These are phyloP conservation scores for Podospora pseudoanserina DNA, from an alignment of 495 filamentous ascomycete genomes.

Conservation along the genomic window DNA sequence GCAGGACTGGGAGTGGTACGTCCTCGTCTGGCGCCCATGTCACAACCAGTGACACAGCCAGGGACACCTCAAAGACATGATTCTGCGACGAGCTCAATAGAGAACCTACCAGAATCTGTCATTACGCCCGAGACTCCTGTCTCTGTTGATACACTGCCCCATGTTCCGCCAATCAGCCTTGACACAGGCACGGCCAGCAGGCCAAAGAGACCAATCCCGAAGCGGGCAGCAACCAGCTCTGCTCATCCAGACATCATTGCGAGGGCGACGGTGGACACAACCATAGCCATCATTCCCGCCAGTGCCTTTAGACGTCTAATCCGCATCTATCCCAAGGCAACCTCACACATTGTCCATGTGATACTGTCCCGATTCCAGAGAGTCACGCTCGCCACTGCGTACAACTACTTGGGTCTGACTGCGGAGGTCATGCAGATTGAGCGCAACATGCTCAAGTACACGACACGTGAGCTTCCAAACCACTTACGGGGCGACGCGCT, in stretches of 20 bases:
- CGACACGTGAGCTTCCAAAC: conserved; percentile 86
- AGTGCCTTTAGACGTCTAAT: conserved; percentile 92
- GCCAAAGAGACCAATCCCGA: conserved; percentile 31
- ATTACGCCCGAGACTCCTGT: conserved; percentile 24
- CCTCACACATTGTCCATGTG: conserved; percentile 95
- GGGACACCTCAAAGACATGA: conserved; percentile 35
- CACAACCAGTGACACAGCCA: conserved; percentile 27
- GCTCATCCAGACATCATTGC: conserved; percentile 96
- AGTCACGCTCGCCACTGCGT: conserved; percentile 89
- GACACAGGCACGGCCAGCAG: conserved; percentile 41
- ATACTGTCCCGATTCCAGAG: conserved; percentile 91
- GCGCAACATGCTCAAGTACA: conserved; percentile 86
- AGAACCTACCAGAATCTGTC: conserved; percentile 25
- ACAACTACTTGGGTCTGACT: conserved; percentile 88
- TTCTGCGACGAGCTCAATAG: conserved; percentile 10
- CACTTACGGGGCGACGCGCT: conserved; percentile 81
- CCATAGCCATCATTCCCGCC: conserved; percentile 95
- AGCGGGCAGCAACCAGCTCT: conserved; percentile 59
- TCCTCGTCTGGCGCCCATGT: neutral
- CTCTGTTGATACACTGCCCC: conserved; percentile 27
- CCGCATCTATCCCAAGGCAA: conserved; percentile 91
- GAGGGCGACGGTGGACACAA: conserved; percentile 93
- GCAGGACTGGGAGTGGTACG: conserved; percentile 42
- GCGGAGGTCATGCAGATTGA: conserved; percentile 89
- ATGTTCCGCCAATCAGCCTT: conserved; percentile 72